phyloP scores from a whole-genome alignment of 2,329 filamentous ascomycete genomes.

The Aspergillus sp. region DNA sequence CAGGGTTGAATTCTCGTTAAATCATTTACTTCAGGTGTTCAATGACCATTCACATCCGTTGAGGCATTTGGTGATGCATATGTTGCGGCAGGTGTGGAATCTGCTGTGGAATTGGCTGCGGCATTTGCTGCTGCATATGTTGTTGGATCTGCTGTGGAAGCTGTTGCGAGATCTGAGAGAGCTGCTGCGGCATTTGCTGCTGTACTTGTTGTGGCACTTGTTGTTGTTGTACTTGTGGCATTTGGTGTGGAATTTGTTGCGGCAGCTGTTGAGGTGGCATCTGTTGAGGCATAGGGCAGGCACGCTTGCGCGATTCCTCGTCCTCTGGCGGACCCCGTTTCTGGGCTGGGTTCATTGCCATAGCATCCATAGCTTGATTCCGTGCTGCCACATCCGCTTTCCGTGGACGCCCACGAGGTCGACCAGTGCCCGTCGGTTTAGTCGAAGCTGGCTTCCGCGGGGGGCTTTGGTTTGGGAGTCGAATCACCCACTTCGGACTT shows the following conservation, averaged over 20 bases:
- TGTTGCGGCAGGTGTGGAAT: not conserved
- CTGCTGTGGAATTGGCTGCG: not conserved
- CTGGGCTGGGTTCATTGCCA: not conserved
- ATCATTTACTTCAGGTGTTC: too few relatives aligned
- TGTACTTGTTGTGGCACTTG: constrained; percentile 1
- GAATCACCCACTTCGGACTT: constrained; percentile 14
- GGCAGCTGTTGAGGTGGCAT: not conserved
- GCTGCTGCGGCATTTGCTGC: constrained; percentile 1
- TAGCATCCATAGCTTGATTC: not conserved
- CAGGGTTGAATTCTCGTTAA: too few relatives aligned
- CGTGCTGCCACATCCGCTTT: constrained; percentile 10
- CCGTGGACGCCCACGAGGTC: constrained; percentile 28
- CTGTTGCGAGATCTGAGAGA: not conserved
- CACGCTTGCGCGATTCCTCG: not conserved
- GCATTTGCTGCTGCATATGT: not conserved
- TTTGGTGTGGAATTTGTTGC: not conserved
- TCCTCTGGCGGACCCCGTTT: not conserved
- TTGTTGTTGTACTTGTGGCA: constrained; percentile 1
- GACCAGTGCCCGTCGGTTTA: constrained; percentile 15
- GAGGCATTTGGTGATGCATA: not conserved
- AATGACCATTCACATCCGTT: not conserved
- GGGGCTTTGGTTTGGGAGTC: constrained; percentile 18
- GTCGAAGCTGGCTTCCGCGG: constrained; percentile 15
- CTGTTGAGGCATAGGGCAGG: not conserved
- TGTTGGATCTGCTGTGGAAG: not conserved